phyloP scores from a whole-genome alignment of 2,329 filamentous ascomycete species.

The Verticillium albo-atrum region DNA sequence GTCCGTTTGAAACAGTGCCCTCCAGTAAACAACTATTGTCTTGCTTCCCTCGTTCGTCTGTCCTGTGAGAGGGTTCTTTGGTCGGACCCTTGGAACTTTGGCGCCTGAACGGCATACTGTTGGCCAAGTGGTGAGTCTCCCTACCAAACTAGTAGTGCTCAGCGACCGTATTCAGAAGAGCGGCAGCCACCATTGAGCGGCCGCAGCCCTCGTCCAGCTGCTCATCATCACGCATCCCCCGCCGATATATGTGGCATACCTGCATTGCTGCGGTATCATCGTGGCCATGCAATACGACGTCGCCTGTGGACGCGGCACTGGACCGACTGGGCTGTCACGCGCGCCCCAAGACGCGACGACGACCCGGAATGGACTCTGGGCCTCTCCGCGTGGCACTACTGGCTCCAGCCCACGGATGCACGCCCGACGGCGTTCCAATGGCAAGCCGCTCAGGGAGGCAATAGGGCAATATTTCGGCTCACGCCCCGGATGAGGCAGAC shows the following conservation, averaged over 20 bases:
- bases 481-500: neutral
- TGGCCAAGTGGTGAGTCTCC: neutral
- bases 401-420: neutral
- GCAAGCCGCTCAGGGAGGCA: neutral
- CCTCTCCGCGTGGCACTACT: neutral
- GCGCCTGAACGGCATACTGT: neutral
- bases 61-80: neutral
- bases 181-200: neutral
- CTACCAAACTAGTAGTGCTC: neutral
- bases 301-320: neutral
- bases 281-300: neutral
- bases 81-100: neutral
- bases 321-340: neutral
- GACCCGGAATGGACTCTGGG: neutral
- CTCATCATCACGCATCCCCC: neutral
- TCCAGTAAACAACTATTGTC: neutral
- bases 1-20: neutral
- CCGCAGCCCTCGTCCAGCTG: neutral
- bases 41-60: neutral
- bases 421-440: neutral
- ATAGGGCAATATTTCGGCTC: neutral
- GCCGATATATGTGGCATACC: neutral
- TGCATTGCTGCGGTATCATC: neutral
- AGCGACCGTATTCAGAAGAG: neutral
- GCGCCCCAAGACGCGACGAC: neutral